Base-by-base conservation (phyloP, 805 yeast species). In the Candida glaebosa region DNA sequence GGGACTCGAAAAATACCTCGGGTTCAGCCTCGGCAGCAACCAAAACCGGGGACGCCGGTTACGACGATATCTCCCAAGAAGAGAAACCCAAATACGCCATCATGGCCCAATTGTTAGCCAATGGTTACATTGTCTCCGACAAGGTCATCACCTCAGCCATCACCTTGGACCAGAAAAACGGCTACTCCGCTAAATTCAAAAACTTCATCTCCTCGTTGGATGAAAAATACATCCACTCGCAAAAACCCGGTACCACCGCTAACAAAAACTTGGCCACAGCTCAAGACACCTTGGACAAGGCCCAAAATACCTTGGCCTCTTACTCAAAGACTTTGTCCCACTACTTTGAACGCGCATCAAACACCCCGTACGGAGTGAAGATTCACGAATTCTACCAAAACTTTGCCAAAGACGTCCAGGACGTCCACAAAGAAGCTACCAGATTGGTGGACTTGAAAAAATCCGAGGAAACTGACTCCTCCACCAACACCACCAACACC, bases 21-120 rank as follows among this genome's bases (percentile, higher is more conserved):
- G 31, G 14, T 17, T 18, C 14, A 24, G 16, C 12, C n/a, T 43
- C 50, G 15, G 60, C 56, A 41, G 42, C 41, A 16, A 41, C 39
- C 8, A 36, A 45, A 7, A 46, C 48, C 3, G 69, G 67, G 8
- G 70, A 64, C 39, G 48, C 42, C 7, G 39, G 48, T 9, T 60
- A 61, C 38, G 72, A 65, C 39, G 87, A 83, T 50, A 75, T 84
- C 40, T 61, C 71, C 4, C 95, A 85, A 63, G 95, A 86, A 54
- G 78, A 77, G 45, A 85, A 85, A 66, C 95, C 95, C 42, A 83
- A 83, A 55, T 62, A 80, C 42, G 79, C 87, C 15, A 79, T 86
- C 44, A 67, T 84, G 64, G 91, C 93, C 1, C 91, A 85, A 61
- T 76, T 82, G 52, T 67, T 85, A 45, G 72, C 87, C 24, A 76